Conservation (phyloP, 805 yeast species). For the Jamesozyma spencerorum region DNA sequence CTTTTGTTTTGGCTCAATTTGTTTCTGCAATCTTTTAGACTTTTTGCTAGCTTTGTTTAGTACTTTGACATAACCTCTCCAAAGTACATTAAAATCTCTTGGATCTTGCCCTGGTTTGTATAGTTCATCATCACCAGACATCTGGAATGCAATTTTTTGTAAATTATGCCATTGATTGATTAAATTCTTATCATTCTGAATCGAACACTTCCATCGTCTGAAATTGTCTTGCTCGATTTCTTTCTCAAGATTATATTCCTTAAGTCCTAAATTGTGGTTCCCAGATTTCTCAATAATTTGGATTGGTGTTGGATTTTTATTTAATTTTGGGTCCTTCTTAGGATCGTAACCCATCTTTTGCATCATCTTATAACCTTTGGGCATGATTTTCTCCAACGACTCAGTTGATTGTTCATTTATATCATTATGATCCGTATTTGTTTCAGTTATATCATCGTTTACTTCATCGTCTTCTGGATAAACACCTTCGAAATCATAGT, state of each 20-base stretch:
- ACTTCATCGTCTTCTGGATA: neutral
- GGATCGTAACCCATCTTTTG: conserved; percentile 1
- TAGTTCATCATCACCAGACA: conserved; percentile 33
- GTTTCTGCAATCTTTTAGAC: conserved; percentile 9
- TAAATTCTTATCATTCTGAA: conserved; percentile 5
- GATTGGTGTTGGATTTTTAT: neutral
- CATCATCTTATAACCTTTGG: conserved; percentile 2
- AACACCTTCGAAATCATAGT: too few species aligned
- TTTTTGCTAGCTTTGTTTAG: conserved; percentile 8
- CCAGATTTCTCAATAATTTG: conserved; percentile 2
- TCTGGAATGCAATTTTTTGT: conserved; percentile 36
- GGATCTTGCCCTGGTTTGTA: conserved; percentile 20
- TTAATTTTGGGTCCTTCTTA: neutral
- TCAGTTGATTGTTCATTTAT: neutral
- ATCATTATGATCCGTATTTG: neutral
- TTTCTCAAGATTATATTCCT: conserved; percentile 1
- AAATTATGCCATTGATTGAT: conserved; percentile 22
- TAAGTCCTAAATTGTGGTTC: neutral
- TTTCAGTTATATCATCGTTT: neutral
- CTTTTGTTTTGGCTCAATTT: conserved; percentile 1
- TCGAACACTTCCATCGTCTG: conserved; percentile 2
- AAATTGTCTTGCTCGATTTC: conserved; percentile 1
- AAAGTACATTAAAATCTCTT: conserved; percentile 32
- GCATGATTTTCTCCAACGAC: neutral
- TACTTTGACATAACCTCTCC: conserved; percentile 33